A percentile compares a stretch with the other conserved stretches of the same genome.
phyloP scores from a whole-genome alignment of 2,329 filamentous ascomycete species.

The Calycina marina region DNA sequence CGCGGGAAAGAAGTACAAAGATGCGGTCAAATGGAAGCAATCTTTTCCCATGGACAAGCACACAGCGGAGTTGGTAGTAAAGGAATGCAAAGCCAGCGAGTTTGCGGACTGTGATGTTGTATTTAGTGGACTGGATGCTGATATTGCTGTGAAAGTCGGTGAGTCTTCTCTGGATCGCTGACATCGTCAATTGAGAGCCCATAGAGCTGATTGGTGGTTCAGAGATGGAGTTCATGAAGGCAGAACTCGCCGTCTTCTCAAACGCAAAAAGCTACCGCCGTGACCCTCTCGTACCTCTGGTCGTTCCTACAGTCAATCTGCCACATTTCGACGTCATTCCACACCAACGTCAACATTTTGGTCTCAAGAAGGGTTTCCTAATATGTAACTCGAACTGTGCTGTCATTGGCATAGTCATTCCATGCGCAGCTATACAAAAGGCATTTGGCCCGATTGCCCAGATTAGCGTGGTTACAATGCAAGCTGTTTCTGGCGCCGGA shows the following conservation, averaged over 20 bases:
- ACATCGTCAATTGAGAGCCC: not conserved
- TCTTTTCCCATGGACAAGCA: slow-evolving; percentile 62
- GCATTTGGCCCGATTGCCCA: slow-evolving; percentile 70
- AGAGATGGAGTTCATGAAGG: slow-evolving; percentile 85
- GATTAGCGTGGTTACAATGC: slow-evolving; percentile 76
- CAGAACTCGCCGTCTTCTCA: slow-evolving; percentile 84
- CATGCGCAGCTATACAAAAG: slow-evolving; percentile 77
- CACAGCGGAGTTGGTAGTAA: slow-evolving; percentile 68
- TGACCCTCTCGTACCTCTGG: slow-evolving; percentile 77
- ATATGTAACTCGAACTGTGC: slow-evolving; percentile 98
- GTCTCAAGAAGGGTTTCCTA: slow-evolving; percentile 71
- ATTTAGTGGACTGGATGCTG: slow-evolving; percentile 83
- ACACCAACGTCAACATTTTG: slow-evolving; percentile 65
- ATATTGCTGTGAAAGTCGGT: slow-evolving; percentile 88
- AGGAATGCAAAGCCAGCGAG: slow-evolving; percentile 67
- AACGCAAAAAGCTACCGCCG: slow-evolving; percentile 96
- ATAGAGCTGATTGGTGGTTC: slow-evolving; percentile 3
- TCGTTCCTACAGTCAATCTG: slow-evolving; percentile 91
- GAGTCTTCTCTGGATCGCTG: slow-evolving; percentile 18
- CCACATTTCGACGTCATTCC: slow-evolving; percentile 75
- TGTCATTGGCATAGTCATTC: slow-evolving; percentile 90
- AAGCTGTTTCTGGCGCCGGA: slow-evolving; percentile 85
- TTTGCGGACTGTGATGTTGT: slow-evolving; percentile 86
- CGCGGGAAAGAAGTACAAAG: slow-evolving; percentile 84
- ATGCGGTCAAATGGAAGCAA: slow-evolving; percentile 94